phyloP scores from a whole-genome alignment of 331 rosid genomes.

The Malus hybrid region DNA sequence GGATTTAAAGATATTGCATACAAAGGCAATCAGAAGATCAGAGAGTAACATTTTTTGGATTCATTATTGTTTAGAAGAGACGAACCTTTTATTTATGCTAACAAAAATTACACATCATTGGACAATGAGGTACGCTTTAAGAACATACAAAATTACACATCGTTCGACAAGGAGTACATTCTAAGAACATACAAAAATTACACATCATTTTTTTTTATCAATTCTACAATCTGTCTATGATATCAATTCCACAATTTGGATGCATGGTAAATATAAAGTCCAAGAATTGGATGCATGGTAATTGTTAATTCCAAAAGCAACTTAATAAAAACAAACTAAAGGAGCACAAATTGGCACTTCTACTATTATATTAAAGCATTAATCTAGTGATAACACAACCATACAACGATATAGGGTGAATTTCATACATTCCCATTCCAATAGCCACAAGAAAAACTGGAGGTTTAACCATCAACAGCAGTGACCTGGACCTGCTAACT shows the following conservation, averaged over 20 bases:
- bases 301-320: background rate
- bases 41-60: background rate
- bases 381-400: no score
- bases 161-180: background rate
- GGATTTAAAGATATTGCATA: background rate
- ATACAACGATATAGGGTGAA: background rate
- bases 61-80: background rate
- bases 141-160: background rate
- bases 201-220: no score
- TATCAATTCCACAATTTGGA: background rate
- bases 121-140: background rate
- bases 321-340: background rate
- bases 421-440: slow-evolving; percentile 79
- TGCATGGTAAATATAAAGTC: background rate
- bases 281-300: background rate
- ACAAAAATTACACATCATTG: background rate
- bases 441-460: slow-evolving; percentile 66
- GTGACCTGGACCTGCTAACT: slow-evolving; percentile 88
- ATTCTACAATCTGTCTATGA: background rate
- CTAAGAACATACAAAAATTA: no score
- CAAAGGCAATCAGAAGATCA: background rate
- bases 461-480: slow-evolving; percentile 76
- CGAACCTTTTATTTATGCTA: background rate
- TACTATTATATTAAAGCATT: no score
- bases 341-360: no score